Evolutionary conservation across 805 yeast species (phyloP).

Genomic region (Cyberlindnera xishuangbannaensis): DNA sequence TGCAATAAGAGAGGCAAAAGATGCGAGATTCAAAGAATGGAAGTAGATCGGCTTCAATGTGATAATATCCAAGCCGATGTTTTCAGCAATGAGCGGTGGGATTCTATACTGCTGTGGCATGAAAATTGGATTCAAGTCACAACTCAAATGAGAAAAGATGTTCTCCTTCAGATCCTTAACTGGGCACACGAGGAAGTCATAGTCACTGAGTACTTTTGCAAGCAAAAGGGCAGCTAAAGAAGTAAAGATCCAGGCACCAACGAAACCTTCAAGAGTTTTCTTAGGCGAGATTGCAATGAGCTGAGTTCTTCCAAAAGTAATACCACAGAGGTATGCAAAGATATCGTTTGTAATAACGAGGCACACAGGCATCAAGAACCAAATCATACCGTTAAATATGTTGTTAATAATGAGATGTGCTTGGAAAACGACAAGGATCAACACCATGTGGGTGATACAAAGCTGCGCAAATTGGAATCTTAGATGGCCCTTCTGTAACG

Average conservation of each 20-base stretch:
- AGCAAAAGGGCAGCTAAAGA: slow-evolving; percentile 64
- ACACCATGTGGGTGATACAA: slow-evolving; percentile 90
- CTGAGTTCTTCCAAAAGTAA: slow-evolving; percentile 90
- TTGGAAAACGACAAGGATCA: slow-evolving; percentile 85
- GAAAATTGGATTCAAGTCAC: slow-evolving; percentile 89
- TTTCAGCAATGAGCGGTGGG: slow-evolving; percentile 59
- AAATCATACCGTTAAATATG: slow-evolving; percentile 82
- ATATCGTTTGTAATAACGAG: slow-evolving; percentile 92
- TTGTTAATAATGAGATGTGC: slow-evolving; percentile 90
- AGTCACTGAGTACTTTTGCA: slow-evolving; percentile 56
- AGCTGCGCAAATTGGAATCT: slow-evolving; percentile 92
- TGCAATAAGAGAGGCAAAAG: slow-evolving; percentile 94
- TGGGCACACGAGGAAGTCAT: slow-evolving; percentile 83
- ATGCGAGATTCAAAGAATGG: slow-evolving; percentile 80
- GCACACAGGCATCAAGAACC: slow-evolving; percentile 91
- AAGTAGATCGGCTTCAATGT: slow-evolving; percentile 82
- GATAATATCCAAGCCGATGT: slow-evolving; percentile 41
- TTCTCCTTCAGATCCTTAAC: slow-evolving; percentile 59
- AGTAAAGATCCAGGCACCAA: slow-evolving; percentile 97
- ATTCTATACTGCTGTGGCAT: slow-evolving; percentile 70
- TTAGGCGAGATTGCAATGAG: slow-evolving; percentile 92
- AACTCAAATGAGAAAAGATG: slow-evolving; percentile 55
- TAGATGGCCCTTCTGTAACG: slow-evolving; percentile 82
- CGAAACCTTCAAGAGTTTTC: slow-evolving; percentile 94
- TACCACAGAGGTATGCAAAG: slow-evolving; percentile 95